phyloP scores from a whole-genome alignment of 2,329 filamentous ascomycete species.

The Pyrenochaeta sp. region DNA sequence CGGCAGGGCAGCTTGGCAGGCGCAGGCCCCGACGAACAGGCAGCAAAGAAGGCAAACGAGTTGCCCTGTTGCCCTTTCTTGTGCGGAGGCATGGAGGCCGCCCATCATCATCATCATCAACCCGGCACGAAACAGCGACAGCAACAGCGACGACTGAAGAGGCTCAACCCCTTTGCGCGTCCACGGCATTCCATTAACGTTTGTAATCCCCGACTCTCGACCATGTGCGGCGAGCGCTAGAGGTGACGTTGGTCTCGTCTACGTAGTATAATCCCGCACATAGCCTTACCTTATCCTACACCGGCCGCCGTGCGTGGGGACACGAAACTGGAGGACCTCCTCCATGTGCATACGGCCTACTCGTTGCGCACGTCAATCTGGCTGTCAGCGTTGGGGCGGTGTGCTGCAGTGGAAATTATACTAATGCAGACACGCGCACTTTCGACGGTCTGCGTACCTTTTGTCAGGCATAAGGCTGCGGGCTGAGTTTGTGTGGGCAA shows the following conservation, averaged over 20 bases:
- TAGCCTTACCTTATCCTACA: slow-evolving; percentile 34
- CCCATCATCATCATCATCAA: slow-evolving; percentile 16
- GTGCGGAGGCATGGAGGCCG: slow-evolving; percentile 22
- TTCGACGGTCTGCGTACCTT: slow-evolving; percentile 27
- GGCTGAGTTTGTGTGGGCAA: slow-evolving; percentile 21
- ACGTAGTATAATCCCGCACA: neutral
- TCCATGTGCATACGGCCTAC: slow-evolving; percentile 2
- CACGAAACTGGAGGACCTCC: slow-evolving; percentile 31
- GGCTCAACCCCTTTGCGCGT: slow-evolving; percentile 22
- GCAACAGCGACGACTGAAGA: slow-evolving; percentile 23
- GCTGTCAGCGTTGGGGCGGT: slow-evolving; percentile 42
- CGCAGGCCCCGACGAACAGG: slow-evolving; percentile 4
- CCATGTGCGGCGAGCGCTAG: neutral
- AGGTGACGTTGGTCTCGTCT: neutral
- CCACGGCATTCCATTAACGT: neutral
- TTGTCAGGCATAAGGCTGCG: slow-evolving; percentile 44
- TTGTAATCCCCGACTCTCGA: neutral
- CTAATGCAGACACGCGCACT: slow-evolving; percentile 45
- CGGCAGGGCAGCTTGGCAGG: slow-evolving; percentile 24
- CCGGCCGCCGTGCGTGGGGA: slow-evolving; percentile 31
- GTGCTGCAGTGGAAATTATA: slow-evolving; percentile 37
- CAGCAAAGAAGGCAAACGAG: slow-evolving; percentile 20
- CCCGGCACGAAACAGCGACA: slow-evolving; percentile 6
- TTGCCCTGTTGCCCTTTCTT: slow-evolving; percentile 19
- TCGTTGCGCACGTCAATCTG: slow-evolving; percentile 15